Conservation (phyloP, 1,139 yeast genomes). For the Lodderomyces metapsilosis region DNA sequence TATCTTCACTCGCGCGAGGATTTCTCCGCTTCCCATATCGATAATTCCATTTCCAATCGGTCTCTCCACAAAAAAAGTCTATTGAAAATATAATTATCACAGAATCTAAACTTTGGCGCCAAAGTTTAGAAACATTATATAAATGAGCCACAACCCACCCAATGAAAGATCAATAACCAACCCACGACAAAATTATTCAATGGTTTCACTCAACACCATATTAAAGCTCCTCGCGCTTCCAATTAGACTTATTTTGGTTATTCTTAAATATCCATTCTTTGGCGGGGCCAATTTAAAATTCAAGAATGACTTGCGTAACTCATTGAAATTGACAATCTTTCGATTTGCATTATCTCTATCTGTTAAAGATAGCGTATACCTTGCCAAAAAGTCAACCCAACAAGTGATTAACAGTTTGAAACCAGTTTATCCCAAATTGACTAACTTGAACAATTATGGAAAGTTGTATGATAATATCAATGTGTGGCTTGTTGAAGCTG, state of each 20-base stretch:
- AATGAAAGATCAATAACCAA: too few species aligned
- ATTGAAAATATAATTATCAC: too few species aligned
- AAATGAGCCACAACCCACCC: too few species aligned
- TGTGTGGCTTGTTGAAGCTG: constrained; percentile 37
- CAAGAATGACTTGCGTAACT: constrained; percentile 7
- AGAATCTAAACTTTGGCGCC: too few species aligned
- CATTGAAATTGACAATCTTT: constrained; percentile 11
- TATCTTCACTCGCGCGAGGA: too few species aligned
- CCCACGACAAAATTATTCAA: too few species aligned
- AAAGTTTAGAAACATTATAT: too few species aligned
- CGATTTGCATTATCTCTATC: constrained; percentile 12
- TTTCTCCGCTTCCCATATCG: too few species aligned
- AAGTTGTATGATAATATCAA: constrained; percentile 30
- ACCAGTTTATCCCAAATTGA: constrained; percentile 8
- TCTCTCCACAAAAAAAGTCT: too few species aligned
- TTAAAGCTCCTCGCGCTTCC: constrained; percentile 12
- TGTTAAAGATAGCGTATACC: constrained; percentile 7
- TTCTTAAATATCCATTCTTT: constrained; percentile 12
- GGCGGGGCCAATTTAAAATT: constrained; percentile 13
- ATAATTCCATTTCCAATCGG: too few species aligned
- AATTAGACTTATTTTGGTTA: constrained; percentile 8
- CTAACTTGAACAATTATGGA: constrained; percentile 32
- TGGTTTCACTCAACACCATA: constrained; percentile 7
- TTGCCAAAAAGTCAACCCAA: constrained; percentile 1
- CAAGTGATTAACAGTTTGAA: constrained; percentile 10